phyloP scores from a whole-genome alignment of 352 stramenopile genomes.

The Globisporangium orthogonon region DNA sequence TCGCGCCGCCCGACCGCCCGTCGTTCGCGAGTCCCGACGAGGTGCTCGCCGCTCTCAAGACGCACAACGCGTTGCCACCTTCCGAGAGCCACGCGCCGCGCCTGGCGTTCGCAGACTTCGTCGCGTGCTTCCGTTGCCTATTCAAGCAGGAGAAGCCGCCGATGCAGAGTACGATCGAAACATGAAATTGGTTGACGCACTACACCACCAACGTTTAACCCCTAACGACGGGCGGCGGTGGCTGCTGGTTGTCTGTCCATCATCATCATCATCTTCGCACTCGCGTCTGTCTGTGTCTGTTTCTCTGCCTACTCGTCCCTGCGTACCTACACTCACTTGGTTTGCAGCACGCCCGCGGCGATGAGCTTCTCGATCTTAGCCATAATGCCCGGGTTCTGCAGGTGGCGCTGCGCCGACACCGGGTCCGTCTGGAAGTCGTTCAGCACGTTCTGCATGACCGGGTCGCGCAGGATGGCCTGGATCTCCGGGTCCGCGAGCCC shows the following conservation, averaged over 20 bases:
- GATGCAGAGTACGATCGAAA: not conserved
- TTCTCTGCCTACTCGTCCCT: not conserved
- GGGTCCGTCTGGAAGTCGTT: slow-evolving; percentile 97
- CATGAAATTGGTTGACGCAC: not conserved
- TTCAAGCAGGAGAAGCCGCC: not conserved
- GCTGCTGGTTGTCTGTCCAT: not conserved
- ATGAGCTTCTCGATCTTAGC: slow-evolving; percentile 99
- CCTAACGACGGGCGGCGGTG: too few relatives aligned
- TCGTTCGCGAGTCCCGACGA: slow-evolving; percentile 6
- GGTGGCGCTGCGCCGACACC: slow-evolving; percentile 82
- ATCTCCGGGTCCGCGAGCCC: slow-evolving; percentile 99
- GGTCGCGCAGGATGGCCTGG: slow-evolving; percentile 96
- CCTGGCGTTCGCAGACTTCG: slow-evolving; percentile 26
- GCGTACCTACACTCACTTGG: slow-evolving; percentile 44
- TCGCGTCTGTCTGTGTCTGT: too few relatives aligned
- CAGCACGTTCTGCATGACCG: slow-evolving; percentile 97
- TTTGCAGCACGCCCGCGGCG: slow-evolving; percentile 96
- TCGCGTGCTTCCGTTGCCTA: slow-evolving; percentile 16
- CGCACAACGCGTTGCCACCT: slow-evolving; percentile 3
- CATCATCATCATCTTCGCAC: not conserved
- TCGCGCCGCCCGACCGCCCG: slow-evolving; percentile 15
- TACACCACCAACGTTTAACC: too few relatives aligned
- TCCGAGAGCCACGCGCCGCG: slow-evolving; percentile 1
- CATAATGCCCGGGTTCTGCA: slow-evolving; percentile 93
- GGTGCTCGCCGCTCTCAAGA: slow-evolving; percentile 11